Conservation (phyloP, 768 basidiomycete species). For the Dioszegia hungarica region DNA sequence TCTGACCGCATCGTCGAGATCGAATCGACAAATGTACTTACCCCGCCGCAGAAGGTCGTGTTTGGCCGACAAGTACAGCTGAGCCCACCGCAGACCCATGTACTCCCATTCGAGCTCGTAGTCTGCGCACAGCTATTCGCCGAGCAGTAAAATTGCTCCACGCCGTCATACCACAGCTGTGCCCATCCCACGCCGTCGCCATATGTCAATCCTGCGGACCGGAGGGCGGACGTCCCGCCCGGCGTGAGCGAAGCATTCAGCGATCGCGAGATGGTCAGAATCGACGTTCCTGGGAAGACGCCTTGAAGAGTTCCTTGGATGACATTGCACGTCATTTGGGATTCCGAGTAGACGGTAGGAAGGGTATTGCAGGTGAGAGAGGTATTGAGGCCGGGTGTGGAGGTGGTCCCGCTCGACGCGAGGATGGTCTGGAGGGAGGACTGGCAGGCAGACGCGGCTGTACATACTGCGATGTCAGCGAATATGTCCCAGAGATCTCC, state of each 20-base stretch:
- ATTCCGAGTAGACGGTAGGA: constrained; percentile 68
- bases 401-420: constrained; percentile 38
- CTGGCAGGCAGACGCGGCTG: constrained; percentile 63
- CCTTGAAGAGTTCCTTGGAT: constrained; percentile 75
- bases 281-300: constrained; percentile 65
- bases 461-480: constrained; percentile 57
- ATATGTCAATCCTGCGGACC: constrained; percentile 8
- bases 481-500: too few relatives aligned
- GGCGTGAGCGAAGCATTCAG: constrained; percentile 67
- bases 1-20: too few relatives aligned
- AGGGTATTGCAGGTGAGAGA: constrained; percentile 68
- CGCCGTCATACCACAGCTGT: constrained; percentile 47
- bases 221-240: constrained; percentile 15
- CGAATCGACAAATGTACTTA: too few relatives aligned
- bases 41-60: constrained; percentile 68
- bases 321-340: constrained; percentile 80
- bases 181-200: constrained; percentile 33
- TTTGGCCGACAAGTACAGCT: constrained; percentile 66
- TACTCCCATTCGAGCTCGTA: constrained; percentile 45
- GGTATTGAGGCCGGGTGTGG: constrained; percentile 52
- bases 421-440: constrained; percentile 52
- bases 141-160: constrained; percentile 71
- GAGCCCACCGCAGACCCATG: constrained; percentile 71
- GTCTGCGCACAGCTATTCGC: constrained; percentile 68
- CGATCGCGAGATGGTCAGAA: constrained; percentile 73